Evolutionary conservation across 306 rosid genomes (phyloP).

Genomic region (Pterocarpus santalinus): DNA sequence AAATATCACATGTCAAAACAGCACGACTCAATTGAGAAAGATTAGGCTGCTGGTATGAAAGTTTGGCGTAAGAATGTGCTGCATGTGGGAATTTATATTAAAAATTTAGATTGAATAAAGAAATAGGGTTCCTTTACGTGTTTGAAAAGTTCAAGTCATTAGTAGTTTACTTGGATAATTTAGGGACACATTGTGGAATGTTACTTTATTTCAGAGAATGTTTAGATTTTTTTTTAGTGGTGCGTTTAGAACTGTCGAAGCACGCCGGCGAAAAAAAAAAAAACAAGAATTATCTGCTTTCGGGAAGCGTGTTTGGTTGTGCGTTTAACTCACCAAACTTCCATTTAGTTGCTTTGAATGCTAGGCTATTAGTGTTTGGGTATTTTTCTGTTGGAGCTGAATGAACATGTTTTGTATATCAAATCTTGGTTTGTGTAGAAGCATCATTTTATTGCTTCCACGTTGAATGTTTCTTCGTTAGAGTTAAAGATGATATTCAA

Average conservation of each 20-base stretch:
- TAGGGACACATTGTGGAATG: constrained; percentile 22
- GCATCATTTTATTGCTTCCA: too few relatives aligned
- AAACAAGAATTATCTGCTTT: constrained; percentile 4
- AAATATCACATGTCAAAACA: too few relatives aligned
- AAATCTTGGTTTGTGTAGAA: too few relatives aligned
- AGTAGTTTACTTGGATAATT: constrained; percentile 45
- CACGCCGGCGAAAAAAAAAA: constrained; percentile 8
- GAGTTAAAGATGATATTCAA: too few relatives aligned
- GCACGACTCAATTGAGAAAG: neutral
- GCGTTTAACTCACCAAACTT: too few relatives aligned
- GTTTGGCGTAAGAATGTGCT: neutral
- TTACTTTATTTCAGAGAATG: neutral
- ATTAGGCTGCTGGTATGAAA: constrained; percentile 29
- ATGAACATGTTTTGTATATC: too few relatives aligned
- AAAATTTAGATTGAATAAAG: constrained; percentile 19
- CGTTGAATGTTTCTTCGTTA: too few relatives aligned
- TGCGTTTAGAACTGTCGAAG: constrained; percentile 17
- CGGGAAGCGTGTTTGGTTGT: too few relatives aligned
- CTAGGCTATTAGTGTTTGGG: too few relatives aligned
- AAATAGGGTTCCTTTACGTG: constrained; percentile 18
- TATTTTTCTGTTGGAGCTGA: too few relatives aligned
- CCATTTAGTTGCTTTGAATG: too few relatives aligned
- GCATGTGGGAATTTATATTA: constrained; percentile 37
- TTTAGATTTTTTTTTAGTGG: neutral
- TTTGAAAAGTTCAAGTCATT: constrained; percentile 36